phyloP scores from a whole-genome alignment of 2,329 filamentous ascomycete genomes.

The Penicillium occitanis region DNA sequence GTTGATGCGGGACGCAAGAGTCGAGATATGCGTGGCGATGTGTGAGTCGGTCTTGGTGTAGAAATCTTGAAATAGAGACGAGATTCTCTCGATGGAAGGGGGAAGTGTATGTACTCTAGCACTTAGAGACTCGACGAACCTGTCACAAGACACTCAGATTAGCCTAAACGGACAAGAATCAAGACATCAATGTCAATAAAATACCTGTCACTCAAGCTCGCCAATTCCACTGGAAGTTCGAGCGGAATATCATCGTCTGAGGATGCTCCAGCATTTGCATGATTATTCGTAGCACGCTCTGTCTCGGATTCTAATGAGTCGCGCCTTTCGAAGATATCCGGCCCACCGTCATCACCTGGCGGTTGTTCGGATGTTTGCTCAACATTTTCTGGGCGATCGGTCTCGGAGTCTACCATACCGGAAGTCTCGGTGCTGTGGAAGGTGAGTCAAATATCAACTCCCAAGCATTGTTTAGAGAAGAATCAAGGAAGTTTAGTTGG shows the following conservation, averaged over 20 bases:
- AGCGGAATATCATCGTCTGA: slow-evolving; percentile 69
- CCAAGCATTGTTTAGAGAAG: background rate
- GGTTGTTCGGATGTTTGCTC: slow-evolving; percentile 4
- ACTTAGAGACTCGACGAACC: slow-evolving; percentile 86
- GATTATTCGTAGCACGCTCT: slow-evolving; percentile 31
- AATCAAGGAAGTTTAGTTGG: background rate
- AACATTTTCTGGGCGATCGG: slow-evolving; percentile 3
- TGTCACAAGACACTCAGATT: slow-evolving; percentile 37
- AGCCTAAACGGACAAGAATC: background rate
- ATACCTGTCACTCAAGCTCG: slow-evolving; percentile 85
- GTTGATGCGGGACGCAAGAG: slow-evolving; percentile 71
- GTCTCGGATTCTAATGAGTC: slow-evolving; percentile 33
- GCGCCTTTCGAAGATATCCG: slow-evolving; percentile 49
- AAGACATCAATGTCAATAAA: slow-evolving; percentile 8
- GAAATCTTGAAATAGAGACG: slow-evolving; percentile 91
- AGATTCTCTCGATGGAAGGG: slow-evolving; percentile 76
- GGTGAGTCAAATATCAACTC: background rate
- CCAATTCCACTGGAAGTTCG: slow-evolving; percentile 88
- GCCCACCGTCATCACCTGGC: slow-evolving; percentile 19
- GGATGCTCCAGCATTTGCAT: slow-evolving; percentile 28
- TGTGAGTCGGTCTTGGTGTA: slow-evolving; percentile 78
- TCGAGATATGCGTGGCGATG: slow-evolving; percentile 82
- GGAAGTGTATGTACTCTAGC: slow-evolving; percentile 84
- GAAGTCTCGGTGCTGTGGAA: background rate
- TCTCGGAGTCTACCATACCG: slow-evolving; percentile 11